These are phyloP conservation scores for Fonsecaea nubica DNA, from an alignment of 2,329 filamentous ascomycete genomes.

Conservation along the genomic window DNA sequence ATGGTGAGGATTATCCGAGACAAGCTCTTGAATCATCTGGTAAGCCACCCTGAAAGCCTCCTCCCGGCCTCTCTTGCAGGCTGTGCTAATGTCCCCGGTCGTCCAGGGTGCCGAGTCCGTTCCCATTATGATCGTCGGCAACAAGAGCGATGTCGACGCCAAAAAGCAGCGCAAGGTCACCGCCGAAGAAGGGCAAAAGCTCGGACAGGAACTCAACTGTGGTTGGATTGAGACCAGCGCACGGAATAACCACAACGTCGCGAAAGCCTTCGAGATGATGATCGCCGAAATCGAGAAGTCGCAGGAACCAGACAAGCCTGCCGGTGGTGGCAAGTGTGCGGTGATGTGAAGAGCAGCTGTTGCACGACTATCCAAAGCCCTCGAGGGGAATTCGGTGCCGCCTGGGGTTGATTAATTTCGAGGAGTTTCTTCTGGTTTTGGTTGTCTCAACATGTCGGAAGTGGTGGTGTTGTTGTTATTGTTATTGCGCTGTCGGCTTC, in stretches of 20 bases:
- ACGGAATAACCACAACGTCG: conserved; percentile 91
- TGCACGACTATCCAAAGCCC: not conserved
- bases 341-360: conserved; percentile 71
- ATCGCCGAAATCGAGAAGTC: conserved; percentile 94
- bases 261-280: conserved; percentile 90
- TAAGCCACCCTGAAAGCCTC: conserved; percentile 51
- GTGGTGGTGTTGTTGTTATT: not conserved
- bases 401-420: not conserved
- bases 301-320: conserved; percentile 84
- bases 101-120: conserved; percentile 85
- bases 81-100: conserved; percentile 7
- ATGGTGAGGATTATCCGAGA: conserved; percentile 96
- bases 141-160: conserved; percentile 86
- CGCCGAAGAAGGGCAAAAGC: conserved; percentile 80
- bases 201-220: conserved; percentile 86
- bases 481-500: not conserved
- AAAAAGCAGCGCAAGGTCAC: conserved; percentile 92
- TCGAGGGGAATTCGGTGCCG: not conserved
- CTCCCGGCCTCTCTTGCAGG: conserved; percentile 6
- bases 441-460: not conserved
- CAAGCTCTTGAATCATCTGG: conserved; percentile 95
- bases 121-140: conserved; percentile 92
- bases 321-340: conserved; percentile 78
- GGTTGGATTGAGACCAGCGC: conserved; percentile 95
- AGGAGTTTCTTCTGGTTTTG: not conserved